Conservation (phyloP, 805 yeast genomes). For the Saccharomycopsis sp. region DNA sequence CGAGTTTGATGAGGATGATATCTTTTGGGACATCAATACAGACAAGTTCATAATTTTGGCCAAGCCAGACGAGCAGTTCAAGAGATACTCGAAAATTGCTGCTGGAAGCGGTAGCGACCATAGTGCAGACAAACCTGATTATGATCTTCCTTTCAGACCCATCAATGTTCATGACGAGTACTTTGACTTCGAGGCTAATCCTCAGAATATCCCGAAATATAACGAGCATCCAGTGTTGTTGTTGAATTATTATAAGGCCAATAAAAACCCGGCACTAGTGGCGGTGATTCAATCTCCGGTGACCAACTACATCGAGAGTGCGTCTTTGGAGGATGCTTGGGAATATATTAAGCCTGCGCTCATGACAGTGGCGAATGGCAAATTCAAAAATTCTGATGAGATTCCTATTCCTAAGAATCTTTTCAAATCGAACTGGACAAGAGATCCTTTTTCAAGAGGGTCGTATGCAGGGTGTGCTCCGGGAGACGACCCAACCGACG, state of each 20-base stretch:
- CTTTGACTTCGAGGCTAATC: conserved; percentile 22
- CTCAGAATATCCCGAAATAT: conserved; percentile 31
- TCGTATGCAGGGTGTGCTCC: conserved; percentile 69
- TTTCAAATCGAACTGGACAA: conserved; percentile 67
- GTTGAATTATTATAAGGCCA: conserved; percentile 50
- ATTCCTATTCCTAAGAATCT: conserved; percentile 36
- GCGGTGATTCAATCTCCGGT: conserved; percentile 66
- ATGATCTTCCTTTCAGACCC: conserved; percentile 6
- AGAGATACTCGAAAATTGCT: conserved; percentile 12
- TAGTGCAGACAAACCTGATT: conserved; percentile 8
- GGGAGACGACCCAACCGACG: conserved; percentile 62
- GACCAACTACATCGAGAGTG: conserved; percentile 48
- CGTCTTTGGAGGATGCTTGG: conserved; percentile 44
- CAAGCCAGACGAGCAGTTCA: conserved; percentile 26
- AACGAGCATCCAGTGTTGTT: conserved; percentile 57
- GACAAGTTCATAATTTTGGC: conserved; percentile 45
- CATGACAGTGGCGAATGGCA: conserved; percentile 24
- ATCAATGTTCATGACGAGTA: conserved; percentile 13
- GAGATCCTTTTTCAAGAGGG: conserved; percentile 72
- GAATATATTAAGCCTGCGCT: conserved; percentile 50
- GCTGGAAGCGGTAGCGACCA: conserved; percentile 2
- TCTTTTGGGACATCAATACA: conserved; percentile 53
- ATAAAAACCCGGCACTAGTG: conserved; percentile 47
- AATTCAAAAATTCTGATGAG: conserved; percentile 23
- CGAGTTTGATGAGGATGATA: conserved; percentile 47